Percentiles rank a stretch among this genome's conserved stretches.
Evolutionary conservation across 768 basidiomycete species (phyloP).

Genomic region (Xerocomus spinulosus): DNA sequence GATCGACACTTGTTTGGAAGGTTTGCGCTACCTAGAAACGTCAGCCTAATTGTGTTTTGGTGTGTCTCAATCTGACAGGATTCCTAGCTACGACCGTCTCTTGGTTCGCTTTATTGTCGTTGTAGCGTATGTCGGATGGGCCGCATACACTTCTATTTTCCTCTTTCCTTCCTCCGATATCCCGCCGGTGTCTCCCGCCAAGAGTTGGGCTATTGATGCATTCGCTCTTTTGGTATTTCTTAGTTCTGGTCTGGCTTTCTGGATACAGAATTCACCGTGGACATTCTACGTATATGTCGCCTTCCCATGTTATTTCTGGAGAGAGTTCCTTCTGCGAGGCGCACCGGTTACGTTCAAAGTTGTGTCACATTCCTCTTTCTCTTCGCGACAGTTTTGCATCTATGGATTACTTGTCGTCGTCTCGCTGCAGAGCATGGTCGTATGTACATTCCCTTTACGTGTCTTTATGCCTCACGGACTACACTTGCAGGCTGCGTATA

Average conservation of each 20-base stretch:
- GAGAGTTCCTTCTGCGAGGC: slow-evolving; percentile 40
- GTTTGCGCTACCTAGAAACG: slow-evolving; percentile 77
- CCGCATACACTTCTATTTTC: slow-evolving; percentile 57
- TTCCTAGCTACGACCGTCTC: slow-evolving; percentile 60
- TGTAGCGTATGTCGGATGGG: slow-evolving; percentile 75
- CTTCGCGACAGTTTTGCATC: slow-evolving; percentile 18
- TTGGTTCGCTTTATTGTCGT: slow-evolving; percentile 68
- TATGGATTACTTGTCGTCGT: slow-evolving; percentile 34
- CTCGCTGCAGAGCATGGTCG: slow-evolving; percentile 68
- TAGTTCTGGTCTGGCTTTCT: slow-evolving; percentile 48
- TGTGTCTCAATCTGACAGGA: slow-evolving; percentile 6
- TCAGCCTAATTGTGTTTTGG: slow-evolving; percentile 12
- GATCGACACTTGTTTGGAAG: slow-evolving; percentile 50
- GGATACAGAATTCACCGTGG: slow-evolving; percentile 60
- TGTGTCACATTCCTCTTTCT: slow-evolving; percentile 22
- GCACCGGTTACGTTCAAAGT: slow-evolving; percentile 10
- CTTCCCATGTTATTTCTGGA: slow-evolving; percentile 80
- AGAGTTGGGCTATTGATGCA: slow-evolving; percentile 11
- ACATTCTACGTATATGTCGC: slow-evolving; percentile 71
- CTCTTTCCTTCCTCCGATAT: slow-evolving; percentile 44
- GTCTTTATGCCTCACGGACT: background rate
- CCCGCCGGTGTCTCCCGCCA: background rate
- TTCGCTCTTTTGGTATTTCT: slow-evolving; percentile 28
- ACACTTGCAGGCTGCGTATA: slow-evolving; percentile 57
- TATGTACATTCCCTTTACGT: slow-evolving; percentile 33